Evolutionary conservation across 2,329 filamentous ascomycete species (phyloP).

Genomic region (Lizonia empirigonia): DNA sequence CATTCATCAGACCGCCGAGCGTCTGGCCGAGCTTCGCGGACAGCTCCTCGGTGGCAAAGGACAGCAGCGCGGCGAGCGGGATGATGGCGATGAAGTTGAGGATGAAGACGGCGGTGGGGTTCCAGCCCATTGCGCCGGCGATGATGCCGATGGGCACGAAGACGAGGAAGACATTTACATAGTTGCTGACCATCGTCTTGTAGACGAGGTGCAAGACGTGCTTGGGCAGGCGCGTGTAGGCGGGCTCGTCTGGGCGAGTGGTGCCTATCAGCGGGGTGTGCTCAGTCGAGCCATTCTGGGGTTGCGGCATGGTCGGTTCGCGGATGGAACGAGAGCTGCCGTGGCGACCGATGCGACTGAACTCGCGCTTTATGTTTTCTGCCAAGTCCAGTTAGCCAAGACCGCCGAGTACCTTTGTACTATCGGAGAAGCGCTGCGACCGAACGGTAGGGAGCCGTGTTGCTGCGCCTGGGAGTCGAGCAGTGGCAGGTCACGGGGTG

Average conservation of each 20-base stretch:
- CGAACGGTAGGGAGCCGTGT: conserved; percentile 1
- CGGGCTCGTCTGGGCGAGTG: conserved; percentile 30
- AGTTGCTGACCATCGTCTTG: conserved; percentile 56
- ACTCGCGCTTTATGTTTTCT: conserved; percentile 44
- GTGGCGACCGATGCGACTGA: conserved; percentile 39
- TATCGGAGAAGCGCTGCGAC: conserved; percentile 5
- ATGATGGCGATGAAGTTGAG: conserved; percentile 84
- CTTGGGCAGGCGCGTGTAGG: conserved; percentile 38
- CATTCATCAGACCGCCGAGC: conserved; percentile 74
- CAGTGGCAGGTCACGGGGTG: neutral
- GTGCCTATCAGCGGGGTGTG: conserved; percentile 38
- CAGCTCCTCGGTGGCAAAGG: conserved; percentile 79
- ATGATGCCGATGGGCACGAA: conserved; percentile 76
- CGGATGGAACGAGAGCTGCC: conserved; percentile 18
- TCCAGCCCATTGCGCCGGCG: conserved; percentile 67
- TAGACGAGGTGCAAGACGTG: conserved; percentile 48
- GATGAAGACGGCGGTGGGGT: conserved; percentile 70
- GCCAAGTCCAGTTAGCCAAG: conserved; percentile 37
- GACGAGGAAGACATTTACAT: conserved; percentile 73
- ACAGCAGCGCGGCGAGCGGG: conserved; percentile 73
- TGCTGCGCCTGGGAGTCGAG: conserved; percentile 6
- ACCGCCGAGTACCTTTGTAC: conserved; percentile 14
- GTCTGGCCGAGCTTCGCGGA: conserved; percentile 74
- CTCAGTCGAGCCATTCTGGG: conserved; percentile 39
- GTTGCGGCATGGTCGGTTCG: conserved; percentile 29